Base-by-base conservation (phyloP, 2,329 filamentous ascomycete species). In the Penicillium aurantiogriseum region DNA sequence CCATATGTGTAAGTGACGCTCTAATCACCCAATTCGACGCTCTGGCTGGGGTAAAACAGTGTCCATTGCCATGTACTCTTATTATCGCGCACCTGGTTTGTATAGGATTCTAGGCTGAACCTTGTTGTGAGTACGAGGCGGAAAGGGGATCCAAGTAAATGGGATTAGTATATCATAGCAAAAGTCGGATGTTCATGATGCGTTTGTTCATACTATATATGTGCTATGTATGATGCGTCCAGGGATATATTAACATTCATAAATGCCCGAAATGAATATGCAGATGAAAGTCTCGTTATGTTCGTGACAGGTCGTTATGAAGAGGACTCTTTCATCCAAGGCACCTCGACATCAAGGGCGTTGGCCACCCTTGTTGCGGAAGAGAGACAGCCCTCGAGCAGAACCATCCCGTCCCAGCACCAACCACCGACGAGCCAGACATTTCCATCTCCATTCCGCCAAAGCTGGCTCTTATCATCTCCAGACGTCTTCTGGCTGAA, bases 381-480 rank as follows among this genome's bases (percentile, higher is more conserved):
- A 2, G 83, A 76, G 3, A 86, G 74, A 54, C 84, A 87, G 1
- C 85, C 85, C 67, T 86, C 84, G 4, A 87, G 68, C 17, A 87
- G 63, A 1, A 87, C 83, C 83, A 87, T 83, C 3, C 84, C 84
- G 67, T 87, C 84, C 84, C 84, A 86, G 62, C 83, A 87, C 85
- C 84, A 87, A 0, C 82, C 81, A 6, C 84, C 84, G 0, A 78
- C 76, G 13, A 86, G 64, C 77, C 80, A 86, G 0, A 87, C 79
- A 40, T 79, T 77, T 8, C 78, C 76, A 49, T 83, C 73, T 0
- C 83, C 83, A 56, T 83, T 86, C 8, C 69, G 75, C 83, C 83
- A 86, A 8, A 56, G 42, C n/a, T 53, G 42, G 21, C 42, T 42
- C 42, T 56, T 56, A 15, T 56, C 42, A 13, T 47, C 42, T 1